Evolutionary conservation across 2,329 filamentous ascomycete species (phyloP), one percentile per base, ranked within the genome.

Genomic region (Calonectria pseudoreteaudii): DNA sequence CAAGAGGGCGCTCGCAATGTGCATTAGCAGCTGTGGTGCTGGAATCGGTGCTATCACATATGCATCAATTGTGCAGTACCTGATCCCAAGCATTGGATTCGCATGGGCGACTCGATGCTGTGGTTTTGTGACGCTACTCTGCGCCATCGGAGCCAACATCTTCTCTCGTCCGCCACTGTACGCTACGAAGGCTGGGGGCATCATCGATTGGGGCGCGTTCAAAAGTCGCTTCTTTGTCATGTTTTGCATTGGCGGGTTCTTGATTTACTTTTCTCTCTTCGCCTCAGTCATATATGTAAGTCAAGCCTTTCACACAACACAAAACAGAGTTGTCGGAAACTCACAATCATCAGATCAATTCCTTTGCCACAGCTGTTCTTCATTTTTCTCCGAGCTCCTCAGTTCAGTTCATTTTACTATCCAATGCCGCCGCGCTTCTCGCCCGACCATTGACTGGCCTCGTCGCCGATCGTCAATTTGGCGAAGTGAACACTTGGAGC

Each of bases 1-100:
- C 14, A 62, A 56, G 23, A 41, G 41, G 30, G 67, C 67, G 20
- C 41, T 69, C 14, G 67, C 53, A 4, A 69, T 69, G 52, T 49
- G 67, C 36, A 62, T 69, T 20, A 62, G 41, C 31, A 56, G 67
- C 41, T 62, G 53, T n/a, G 67, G 53, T 7, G 38, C 67, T 16
- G 38, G 53, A 16, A 62, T 64, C 16, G 67, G 53, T 1, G 67
- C 53, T 2, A 62, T 69, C n/a, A 49, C 16, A 36, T 62, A 62
- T 10, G 53, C 67, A 7, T 62, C 53, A 8, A 58, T 69, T 18
- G 52, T 69, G 10, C 52, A 62, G 26, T 62, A 64, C 18, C 13
- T 30, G 13, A 47, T 69, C 11, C 67, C 67, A 8, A 47, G 16
- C 1, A 36, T 69, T 28, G 67, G 67, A 6, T 69, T 69, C 18